Evolutionary conservation across 2,329 filamentous ascomycete genomes (phyloP).

Genomic region (Calonectria montana): DNA sequence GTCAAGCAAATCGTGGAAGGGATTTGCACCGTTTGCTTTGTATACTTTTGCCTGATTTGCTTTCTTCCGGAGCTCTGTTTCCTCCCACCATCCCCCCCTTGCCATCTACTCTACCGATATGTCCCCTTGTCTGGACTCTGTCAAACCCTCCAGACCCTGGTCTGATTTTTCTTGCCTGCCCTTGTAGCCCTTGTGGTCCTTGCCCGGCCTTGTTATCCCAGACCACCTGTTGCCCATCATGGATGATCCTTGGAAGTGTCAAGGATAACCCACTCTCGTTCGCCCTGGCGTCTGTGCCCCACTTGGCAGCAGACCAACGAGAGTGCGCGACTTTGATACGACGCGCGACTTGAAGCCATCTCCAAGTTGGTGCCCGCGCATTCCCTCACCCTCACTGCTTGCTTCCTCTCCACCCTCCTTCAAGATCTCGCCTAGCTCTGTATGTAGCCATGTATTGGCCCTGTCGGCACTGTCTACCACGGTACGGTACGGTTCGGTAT

Average conservation of each 20-base stretch:
- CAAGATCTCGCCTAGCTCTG: constrained; percentile 23
- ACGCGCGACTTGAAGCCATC: constrained; percentile 41
- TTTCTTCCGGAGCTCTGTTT: constrained; percentile 8
- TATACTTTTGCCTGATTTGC: constrained; percentile 15
- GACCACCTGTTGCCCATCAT: constrained; percentile 27
- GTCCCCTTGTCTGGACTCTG: constrained; percentile 15
- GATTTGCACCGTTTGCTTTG: constrained; percentile 6
- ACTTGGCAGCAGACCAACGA: constrained; percentile 40
- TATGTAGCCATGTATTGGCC: not conserved
- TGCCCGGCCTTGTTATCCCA: constrained; percentile 20
- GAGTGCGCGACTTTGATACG: constrained; percentile 39
- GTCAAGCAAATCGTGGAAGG: not conserved
- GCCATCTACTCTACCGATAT: constrained; percentile 12
- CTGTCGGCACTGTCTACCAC: constrained; percentile 9
- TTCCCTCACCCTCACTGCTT: constrained; percentile 11
- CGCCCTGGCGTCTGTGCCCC: constrained; percentile 34
- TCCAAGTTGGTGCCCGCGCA: constrained; percentile 35
- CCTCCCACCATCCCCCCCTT: constrained; percentile 3
- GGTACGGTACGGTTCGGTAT: constrained; percentile 5
- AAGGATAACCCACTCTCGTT: constrained; percentile 17
- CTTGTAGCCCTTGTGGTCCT: constrained; percentile 35
- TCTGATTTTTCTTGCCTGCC: constrained; percentile 30
- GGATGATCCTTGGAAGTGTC: constrained; percentile 6
- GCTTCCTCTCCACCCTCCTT: constrained; percentile 8
- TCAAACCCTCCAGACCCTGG: constrained; percentile 20